Conservation (phyloP, 164 flowering plant genomes). For the Protea cynaroides region DNA sequence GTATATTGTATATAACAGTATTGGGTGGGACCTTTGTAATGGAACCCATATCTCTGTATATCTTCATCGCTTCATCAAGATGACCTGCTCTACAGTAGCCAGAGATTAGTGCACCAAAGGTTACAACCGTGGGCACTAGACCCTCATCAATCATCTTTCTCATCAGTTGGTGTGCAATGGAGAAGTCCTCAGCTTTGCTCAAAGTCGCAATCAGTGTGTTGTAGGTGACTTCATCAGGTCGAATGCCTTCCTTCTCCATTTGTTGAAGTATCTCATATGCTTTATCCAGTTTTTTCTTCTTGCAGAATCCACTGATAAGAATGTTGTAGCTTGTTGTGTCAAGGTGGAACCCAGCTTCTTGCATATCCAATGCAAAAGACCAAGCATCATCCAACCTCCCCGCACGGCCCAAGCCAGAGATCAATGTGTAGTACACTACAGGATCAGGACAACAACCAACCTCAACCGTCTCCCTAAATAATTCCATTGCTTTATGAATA, state of each 20-base stretch:
- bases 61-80: conserved; percentile 58
- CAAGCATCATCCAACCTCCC: conserved; percentile 64
- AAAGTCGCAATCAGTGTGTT: conserved; percentile 64
- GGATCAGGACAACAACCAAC: conserved; percentile 48
- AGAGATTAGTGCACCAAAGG: conserved; percentile 73
- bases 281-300: conserved; percentile 46
- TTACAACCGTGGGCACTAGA: conserved; percentile 49
- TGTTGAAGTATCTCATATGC: conserved; percentile 55
- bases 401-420: conserved; percentile 58
- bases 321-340: conserved; percentile 55
- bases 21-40: conserved; percentile 47
- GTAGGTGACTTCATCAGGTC: conserved; percentile 57
- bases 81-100: conserved; percentile 48
- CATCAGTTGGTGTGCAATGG: conserved; percentile 33
- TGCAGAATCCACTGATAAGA: conserved; percentile 64
- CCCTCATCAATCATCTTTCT: conserved; percentile 47
- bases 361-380: conserved; percentile 36
- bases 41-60: conserved; percentile 43
- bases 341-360: conserved; percentile 52
- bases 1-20: conserved; percentile 67
- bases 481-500: conserved; percentile 46
- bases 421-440: conserved; percentile 51
- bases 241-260: conserved; percentile 49
- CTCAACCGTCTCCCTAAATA: conserved; percentile 52
- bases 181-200: conserved; percentile 47